Conservation (phyloP, 371 early-diverging fungal species). For the Lichtheimia ornata region DNA sequence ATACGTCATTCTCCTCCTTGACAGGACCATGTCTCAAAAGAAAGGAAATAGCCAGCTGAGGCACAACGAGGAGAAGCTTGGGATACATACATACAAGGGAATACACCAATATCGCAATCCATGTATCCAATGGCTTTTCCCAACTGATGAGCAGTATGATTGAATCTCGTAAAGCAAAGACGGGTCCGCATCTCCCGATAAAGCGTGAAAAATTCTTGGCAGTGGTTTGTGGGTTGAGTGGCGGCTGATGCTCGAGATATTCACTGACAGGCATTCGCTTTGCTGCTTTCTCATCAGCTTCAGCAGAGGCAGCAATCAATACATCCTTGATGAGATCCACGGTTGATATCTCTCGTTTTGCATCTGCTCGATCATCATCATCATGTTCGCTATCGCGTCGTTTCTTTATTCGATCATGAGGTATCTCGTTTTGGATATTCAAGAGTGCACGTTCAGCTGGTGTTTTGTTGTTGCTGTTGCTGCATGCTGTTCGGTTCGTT, state of each 20-base stretch:
- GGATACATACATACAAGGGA: constrained; percentile 22
- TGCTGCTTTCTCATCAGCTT: constrained; percentile 15
- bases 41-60: neutral
- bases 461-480: neutral
- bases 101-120: constrained; percentile 34
- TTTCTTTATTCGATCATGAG: constrained; percentile 12
- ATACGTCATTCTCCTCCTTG: neutral
- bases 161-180: constrained; percentile 38
- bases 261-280: constrained; percentile 16
- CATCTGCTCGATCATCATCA: neutral
- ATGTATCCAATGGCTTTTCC: constrained; percentile 38
- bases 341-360: neutral
- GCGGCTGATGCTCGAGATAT: constrained; percentile 33
- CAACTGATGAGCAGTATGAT: constrained; percentile 38
- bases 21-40: neutral
- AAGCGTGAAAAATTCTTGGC: constrained; percentile 45
- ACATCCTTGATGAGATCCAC: neutral
- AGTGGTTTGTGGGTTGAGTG: constrained; percentile 39
- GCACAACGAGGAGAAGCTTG: neutral
- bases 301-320: constrained; percentile 32
- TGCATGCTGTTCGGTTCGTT: neutral
- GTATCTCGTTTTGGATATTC: constrained; percentile 11
- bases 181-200: constrained; percentile 34
- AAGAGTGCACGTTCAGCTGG: constrained; percentile 8
- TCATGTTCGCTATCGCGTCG: neutral